phyloP scores from a whole-genome alignment of 768 basidiomycete species.

The Porpolomopsis calyptriformis region DNA sequence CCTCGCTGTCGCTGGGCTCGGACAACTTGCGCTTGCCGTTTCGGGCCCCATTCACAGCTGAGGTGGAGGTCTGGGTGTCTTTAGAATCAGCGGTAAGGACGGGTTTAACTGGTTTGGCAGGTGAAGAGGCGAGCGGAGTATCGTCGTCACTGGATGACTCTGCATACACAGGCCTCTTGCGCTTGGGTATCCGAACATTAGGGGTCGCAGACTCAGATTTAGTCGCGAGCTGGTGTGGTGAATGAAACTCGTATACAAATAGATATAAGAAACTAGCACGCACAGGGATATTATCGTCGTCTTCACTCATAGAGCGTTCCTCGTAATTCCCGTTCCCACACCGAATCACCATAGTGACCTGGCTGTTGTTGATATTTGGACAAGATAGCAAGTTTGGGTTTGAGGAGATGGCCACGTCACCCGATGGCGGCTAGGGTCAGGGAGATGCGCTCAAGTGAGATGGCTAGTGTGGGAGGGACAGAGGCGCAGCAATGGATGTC shows the following conservation, averaged over 20 bases:
- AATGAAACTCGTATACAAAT: conserved; percentile 40
- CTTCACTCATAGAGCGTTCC: conserved; percentile 51
- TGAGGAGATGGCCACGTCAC: conserved; percentile 41
- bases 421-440: too few species aligned
- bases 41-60: conserved; percentile 28
- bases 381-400: conserved; percentile 51
- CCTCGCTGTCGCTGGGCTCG: conserved; percentile 26
- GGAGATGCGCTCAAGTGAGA: too few species aligned
- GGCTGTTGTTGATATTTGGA: conserved; percentile 27
- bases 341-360: conserved; percentile 34
- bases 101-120: conserved; percentile 38
- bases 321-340: conserved; percentile 29
- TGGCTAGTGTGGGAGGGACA: too few species aligned
- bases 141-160: conserved; percentile 64
- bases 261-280: conserved; percentile 21
- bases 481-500: too few species aligned
- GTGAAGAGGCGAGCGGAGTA: conserved; percentile 61
- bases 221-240: conserved; percentile 21
- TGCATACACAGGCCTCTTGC: conserved; percentile 46
- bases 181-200: conserved; percentile 37
- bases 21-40: conserved; percentile 27
- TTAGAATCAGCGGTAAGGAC: conserved; percentile 32
- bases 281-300: conserved; percentile 61
- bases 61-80: conserved; percentile 29
- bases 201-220: conserved; percentile 34